Evolutionary conservation across 139 green algal genomes (phyloP).

Genomic region (Chlamydomonas sphaeroides): DNA sequence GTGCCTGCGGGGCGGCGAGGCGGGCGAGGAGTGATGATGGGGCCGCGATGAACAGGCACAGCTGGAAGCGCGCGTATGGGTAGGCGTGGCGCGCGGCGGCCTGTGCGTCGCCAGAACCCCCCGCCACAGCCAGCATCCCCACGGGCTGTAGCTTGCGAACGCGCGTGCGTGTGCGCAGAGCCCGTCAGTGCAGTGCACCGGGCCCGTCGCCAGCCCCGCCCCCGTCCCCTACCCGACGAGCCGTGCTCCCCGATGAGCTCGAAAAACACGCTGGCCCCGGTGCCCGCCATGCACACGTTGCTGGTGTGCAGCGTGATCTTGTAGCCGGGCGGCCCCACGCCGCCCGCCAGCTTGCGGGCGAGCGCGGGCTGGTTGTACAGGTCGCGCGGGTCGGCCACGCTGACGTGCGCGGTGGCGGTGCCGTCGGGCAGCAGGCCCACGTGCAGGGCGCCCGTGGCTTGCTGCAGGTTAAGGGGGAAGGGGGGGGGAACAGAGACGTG

Average conservation of each 20-base stretch:
- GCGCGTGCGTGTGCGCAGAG: too few relatives aligned
- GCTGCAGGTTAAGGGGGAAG: neutral
- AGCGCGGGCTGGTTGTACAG: conserved; percentile 4
- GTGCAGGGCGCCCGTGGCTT: neutral
- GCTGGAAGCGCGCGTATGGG: too few relatives aligned
- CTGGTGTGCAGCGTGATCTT: conserved; percentile 62
- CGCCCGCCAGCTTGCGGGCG: conserved; percentile 42
- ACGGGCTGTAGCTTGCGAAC: too few relatives aligned
- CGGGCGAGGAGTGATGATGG: neutral
- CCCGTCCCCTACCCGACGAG: conserved; percentile 65
- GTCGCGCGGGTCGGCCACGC: conserved; percentile 1
- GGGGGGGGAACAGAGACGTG: neutral
- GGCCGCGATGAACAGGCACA: neutral
- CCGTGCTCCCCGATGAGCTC: conserved; percentile 76
- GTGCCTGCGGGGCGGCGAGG: conserved; percentile 43
- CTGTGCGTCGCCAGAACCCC: too few relatives aligned
- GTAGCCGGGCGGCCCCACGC: conserved; percentile 60
- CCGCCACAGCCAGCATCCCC: too few relatives aligned
- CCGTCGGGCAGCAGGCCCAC: conserved; percentile 12
- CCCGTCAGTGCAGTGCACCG: too few relatives aligned
- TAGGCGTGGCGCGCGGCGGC: too few relatives aligned
- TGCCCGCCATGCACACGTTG: conserved; percentile 56
- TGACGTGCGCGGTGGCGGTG: conserved; percentile 39
- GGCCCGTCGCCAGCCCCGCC: too few relatives aligned
- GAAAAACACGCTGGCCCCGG: conserved; percentile 68